Evolutionary conservation across 352 stramenopile species (phyloP).

Genomic region (Pythium rishiriense): DNA sequence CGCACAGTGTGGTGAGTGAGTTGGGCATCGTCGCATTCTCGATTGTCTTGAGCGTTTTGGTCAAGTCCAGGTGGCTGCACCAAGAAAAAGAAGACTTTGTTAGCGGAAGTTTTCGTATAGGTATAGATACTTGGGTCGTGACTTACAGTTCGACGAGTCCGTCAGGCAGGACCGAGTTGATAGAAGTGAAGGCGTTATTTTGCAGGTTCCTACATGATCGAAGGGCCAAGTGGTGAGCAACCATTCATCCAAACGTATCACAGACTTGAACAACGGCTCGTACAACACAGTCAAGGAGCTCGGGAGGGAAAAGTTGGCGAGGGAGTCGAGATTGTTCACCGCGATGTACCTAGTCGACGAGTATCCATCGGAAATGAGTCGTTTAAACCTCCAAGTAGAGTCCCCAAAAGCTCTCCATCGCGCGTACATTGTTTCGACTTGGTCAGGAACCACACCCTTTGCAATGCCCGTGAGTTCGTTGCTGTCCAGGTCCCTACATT

Average conservation of each 20-base stretch:
- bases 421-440: conserved; percentile 11
- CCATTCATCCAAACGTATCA: not conserved
- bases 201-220: not conserved
- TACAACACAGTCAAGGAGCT: conserved; percentile 4
- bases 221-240: not conserved
- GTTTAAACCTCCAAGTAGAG: not conserved
- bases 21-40: conserved; percentile 22
- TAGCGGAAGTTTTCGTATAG: not conserved
- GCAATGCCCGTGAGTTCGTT: conserved; percentile 15
- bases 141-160: conserved; percentile 11
- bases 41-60: conserved; percentile 3
- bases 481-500: conserved; percentile 16
- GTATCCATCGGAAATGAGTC: not conserved
- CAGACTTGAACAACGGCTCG: not conserved
- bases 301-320: conserved; percentile 14
- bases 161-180: conserved; percentile 14
- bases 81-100: not conserved
- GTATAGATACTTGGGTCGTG: not conserved
- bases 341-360: not conserved
- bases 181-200: conserved; percentile 5
- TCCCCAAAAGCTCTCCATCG: not conserved
- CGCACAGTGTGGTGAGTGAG: conserved; percentile 13
- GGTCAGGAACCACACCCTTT: conserved; percentile 1
- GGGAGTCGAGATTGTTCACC: conserved; percentile 1
- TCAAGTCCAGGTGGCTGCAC: conserved; percentile 1